Conservation (phyloP, 768 basidiomycete species). For the Boletus vinaceobasis region DNA sequence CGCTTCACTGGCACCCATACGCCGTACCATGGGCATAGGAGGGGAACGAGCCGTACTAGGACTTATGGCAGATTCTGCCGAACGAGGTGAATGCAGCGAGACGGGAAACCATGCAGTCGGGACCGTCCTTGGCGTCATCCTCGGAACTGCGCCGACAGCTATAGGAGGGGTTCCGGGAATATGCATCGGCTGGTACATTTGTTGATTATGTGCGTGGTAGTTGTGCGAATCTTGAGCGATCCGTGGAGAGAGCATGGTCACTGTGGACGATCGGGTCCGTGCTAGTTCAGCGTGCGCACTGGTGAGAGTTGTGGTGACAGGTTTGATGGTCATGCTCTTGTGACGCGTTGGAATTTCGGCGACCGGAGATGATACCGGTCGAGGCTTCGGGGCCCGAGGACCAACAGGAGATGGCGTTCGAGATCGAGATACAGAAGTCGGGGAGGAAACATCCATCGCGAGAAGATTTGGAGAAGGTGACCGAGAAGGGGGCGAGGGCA, state of each 20-base stretch:
- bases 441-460: slow-evolving; percentile 11
- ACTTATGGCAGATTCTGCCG: slow-evolving; percentile 13
- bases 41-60: slow-evolving; percentile 10
- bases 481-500: slow-evolving; percentile 28
- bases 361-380: slow-evolving; percentile 29
- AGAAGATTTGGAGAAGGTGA: slow-evolving; percentile 26
- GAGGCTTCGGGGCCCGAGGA: slow-evolving; percentile 39
- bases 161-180: slow-evolving; percentile 21
- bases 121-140: slow-evolving; percentile 1
- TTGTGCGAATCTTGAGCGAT: slow-evolving; percentile 29
- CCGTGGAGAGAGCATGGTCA: slow-evolving; percentile 23
- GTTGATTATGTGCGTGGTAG: slow-evolving; percentile 32
- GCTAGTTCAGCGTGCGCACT: slow-evolving; percentile 22
- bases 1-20: slow-evolving; percentile 2
- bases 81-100: slow-evolving; percentile 4
- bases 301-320: slow-evolving; percentile 12
- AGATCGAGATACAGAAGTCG: slow-evolving; percentile 33
- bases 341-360: slow-evolving; percentile 28
- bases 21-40: slow-evolving; percentile 10
- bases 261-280: slow-evolving; percentile 30
- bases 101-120: slow-evolving; percentile 19
- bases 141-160: background rate
- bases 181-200: slow-evolving; percentile 31
- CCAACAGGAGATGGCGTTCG: slow-evolving; percentile 50
- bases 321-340: slow-evolving; percentile 30